Percentiles rank a stretch among this genome's conserved stretches.
Conservation (phyloP, 495 filamentous ascomycete species). For the Pyrenula aspistea region DNA sequence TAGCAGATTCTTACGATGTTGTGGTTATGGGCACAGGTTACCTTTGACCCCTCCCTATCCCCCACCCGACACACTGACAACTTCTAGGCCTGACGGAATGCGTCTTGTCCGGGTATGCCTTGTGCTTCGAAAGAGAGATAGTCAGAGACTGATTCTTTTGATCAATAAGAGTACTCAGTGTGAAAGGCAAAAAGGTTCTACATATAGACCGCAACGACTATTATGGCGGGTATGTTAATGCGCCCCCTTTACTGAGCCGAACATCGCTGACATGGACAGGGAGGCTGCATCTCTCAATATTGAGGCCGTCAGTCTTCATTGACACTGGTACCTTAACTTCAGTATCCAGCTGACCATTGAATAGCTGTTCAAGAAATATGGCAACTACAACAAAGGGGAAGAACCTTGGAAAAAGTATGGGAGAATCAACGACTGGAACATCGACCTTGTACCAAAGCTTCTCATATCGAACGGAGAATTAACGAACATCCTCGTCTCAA, state of each 20-base stretch:
- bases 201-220: conserved; percentile 99
- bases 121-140: neutral
- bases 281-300: conserved; percentile 93
- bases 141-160: conserved; percentile 3
- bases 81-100: conserved; percentile 86
- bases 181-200: conserved; percentile 97
- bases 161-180: conserved; percentile 72
- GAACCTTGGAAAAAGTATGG: conserved; percentile 98
- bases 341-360: conserved; percentile 16
- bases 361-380: conserved; percentile 91
- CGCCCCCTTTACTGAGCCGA: conserved; percentile 1
- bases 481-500: conserved; percentile 93
- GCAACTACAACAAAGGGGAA: conserved; percentile 65
- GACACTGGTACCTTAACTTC: too few species aligned
- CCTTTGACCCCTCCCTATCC: conserved; percentile 28
- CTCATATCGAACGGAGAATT: conserved; percentile 97
- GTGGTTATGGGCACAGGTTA: conserved; percentile 86
- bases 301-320: conserved; percentile 63
- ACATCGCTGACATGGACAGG: conserved; percentile 36
- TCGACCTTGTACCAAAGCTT: conserved; percentile 95
- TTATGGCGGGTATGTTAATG: conserved; percentile 76
- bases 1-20: conserved; percentile 93
- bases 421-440: conserved; percentile 97
- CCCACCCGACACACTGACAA: conserved; percentile 15
- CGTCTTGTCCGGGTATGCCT: conserved; percentile 84